Evolutionary conservation across 345 rosid genomes (phyloP).

Genomic region (Pugionium dolabratum): DNA sequence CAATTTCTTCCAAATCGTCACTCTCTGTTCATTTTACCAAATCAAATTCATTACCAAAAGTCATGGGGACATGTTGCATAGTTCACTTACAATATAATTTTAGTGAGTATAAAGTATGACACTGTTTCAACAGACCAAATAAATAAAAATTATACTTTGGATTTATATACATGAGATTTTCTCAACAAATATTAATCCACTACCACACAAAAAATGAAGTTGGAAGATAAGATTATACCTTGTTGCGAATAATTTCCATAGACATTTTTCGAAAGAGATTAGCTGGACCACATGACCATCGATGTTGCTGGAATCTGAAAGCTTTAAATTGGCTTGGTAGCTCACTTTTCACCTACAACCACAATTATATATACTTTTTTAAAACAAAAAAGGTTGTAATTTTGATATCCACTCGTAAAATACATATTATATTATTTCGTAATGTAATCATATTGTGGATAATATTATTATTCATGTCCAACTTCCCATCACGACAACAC

Average conservation of each 20-base stretch:
- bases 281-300: slow-evolving; percentile 79
- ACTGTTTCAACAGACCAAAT: no score
- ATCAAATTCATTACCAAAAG: slow-evolving; percentile 3
- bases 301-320: slow-evolving; percentile 59
- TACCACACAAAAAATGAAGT: no score
- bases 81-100: no score
- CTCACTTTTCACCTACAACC: slow-evolving; percentile 60
- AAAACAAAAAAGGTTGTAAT: neutral
- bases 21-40: slow-evolving; percentile 37
- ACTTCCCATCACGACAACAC: slow-evolving; percentile 28
- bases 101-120: no score
- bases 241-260: slow-evolving; percentile 48
- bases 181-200: no score
- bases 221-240: slow-evolving; percentile 35
- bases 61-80: no score
- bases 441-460: neutral
- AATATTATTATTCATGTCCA: neutral
- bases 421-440: neutral
- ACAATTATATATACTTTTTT: neutral
- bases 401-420: neutral
- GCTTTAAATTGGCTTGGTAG: slow-evolving; percentile 63
- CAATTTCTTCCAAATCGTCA: slow-evolving; percentile 40
- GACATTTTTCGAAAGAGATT: slow-evolving; percentile 65
- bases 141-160: no score
- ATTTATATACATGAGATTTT: no score